Percentiles rank a stretch among this genome's conserved stretches.
phyloP scores from a whole-genome alignment of 2,329 filamentous ascomycete genomes.

The Fusarium sp. region DNA sequence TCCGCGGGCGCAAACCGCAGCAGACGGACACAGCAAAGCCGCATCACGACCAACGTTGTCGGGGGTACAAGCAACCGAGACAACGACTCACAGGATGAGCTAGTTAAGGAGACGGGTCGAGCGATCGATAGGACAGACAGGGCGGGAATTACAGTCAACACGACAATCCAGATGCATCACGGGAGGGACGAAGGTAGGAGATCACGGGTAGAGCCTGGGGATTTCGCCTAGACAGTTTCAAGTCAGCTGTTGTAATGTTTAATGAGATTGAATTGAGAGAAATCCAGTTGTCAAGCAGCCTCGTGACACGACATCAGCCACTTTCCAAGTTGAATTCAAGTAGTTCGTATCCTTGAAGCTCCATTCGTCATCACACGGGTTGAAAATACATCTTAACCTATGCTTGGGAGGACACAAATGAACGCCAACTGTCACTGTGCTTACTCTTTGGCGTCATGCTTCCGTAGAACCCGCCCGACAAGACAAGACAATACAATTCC shows the following conservation, averaged over 20 bases:
- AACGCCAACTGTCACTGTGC: background rate
- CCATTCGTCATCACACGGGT: too few species aligned
- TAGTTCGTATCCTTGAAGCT: background rate
- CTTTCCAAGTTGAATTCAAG: background rate
- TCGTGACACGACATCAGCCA: background rate
- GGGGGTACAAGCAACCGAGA: constrained; percentile 30
- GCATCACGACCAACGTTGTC: constrained; percentile 35
- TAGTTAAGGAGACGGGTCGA: constrained; percentile 22
- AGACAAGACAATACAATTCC: too few species aligned
- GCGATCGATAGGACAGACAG: constrained; percentile 8
- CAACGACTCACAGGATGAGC: constrained; percentile 38
- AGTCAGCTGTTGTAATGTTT: background rate
- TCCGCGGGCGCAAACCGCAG: constrained; percentile 26
- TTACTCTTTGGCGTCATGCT: background rate
- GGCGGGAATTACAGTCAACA: constrained; percentile 33
- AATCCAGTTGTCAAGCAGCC: background rate
- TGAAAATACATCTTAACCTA: background rate
- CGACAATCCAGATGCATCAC: constrained; percentile 32
- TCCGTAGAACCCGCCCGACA: background rate
- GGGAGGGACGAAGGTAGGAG: constrained; percentile 7
- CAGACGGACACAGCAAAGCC: constrained; percentile 34
- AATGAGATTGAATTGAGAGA: background rate
- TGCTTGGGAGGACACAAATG: background rate
- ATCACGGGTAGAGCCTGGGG: constrained; percentile 6
- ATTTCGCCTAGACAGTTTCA: constrained; percentile 3